Evolutionary conservation across 2,329 filamentous ascomycete genomes (phyloP).

Genomic region (Diaporthe caulivora): DNA sequence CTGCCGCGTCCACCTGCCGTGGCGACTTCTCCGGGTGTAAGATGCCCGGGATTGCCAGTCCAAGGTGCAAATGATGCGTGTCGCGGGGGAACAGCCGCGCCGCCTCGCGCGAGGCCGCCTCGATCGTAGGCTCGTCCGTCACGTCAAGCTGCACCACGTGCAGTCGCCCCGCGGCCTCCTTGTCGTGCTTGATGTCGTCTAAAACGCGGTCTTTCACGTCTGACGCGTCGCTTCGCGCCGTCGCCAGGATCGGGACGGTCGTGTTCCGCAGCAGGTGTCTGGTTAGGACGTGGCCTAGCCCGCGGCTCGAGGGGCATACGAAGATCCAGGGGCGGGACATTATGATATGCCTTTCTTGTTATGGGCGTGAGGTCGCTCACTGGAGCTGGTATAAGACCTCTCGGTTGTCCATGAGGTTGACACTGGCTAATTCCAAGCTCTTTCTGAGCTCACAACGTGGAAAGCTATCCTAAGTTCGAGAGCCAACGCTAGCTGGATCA

Average conservation of each 20-base stretch:
- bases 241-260: conserved; percentile 61
- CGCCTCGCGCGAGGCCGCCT: conserved; percentile 65
- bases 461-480: neutral
- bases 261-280: conserved; percentile 62
- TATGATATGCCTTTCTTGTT: neutral
- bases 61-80: conserved; percentile 74
- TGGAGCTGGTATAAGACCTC: neutral
- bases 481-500: neutral
- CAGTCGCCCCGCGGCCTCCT: conserved; percentile 50
- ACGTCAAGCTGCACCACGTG: conserved; percentile 59
- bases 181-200: conserved; percentile 44
- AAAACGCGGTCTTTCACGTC: conserved; percentile 52
- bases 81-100: conserved; percentile 63
- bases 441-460: neutral
- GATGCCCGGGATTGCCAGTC: conserved; percentile 78
- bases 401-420: neutral
- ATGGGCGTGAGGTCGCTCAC: neutral
- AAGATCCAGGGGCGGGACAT: conserved; percentile 66
- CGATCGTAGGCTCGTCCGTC: conserved; percentile 72
- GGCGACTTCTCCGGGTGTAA: conserved; percentile 81
- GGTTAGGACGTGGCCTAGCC: conserved; percentile 63
- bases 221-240: conserved; percentile 54
- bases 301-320: conserved; percentile 60
- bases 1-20: conserved; percentile 69
- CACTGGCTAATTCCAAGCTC: neutral